Evolutionary conservation across 768 basidiomycete species (phyloP).

Genomic region (Strobilomyces dryophilus): DNA sequence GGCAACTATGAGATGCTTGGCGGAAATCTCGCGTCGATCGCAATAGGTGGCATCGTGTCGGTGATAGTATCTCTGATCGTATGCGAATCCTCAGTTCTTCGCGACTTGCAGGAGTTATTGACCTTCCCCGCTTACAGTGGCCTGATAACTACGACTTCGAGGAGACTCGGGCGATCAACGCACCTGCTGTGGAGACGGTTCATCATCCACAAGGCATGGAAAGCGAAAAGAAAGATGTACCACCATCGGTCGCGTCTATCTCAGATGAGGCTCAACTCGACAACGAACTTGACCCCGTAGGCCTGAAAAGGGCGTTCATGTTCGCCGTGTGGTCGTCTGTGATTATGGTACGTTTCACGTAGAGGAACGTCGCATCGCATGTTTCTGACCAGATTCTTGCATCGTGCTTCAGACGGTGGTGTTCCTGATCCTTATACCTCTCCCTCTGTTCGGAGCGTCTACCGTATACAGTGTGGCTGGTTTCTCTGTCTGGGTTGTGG

Average conservation of each 20-base stretch:
- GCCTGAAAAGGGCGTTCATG: conserved; percentile 67
- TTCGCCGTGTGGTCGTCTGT: conserved; percentile 79
- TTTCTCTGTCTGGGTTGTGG: conserved; percentile 73
- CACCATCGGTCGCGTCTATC: conserved; percentile 33
- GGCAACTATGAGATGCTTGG: conserved; percentile 74
- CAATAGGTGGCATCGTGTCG: conserved; percentile 74
- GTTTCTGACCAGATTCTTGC: background rate
- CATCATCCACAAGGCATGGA: conserved; percentile 24
- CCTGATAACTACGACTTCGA: conserved; percentile 84
- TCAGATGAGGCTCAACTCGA: conserved; percentile 39
- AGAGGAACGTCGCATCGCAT: background rate
- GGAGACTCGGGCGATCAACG: conserved; percentile 74
- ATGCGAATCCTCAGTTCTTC: conserved; percentile 18
- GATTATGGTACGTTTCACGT: conserved; percentile 45
- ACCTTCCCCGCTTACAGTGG: conserved; percentile 39
- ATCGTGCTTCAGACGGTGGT: conserved; percentile 44
- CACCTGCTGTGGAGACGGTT: conserved; percentile 15
- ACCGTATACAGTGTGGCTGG: conserved; percentile 64
- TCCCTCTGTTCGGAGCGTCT: conserved; percentile 82
- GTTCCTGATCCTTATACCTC: conserved; percentile 70
- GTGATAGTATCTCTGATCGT: conserved; percentile 61
- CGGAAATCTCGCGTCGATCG: conserved; percentile 85
- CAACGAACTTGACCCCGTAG: conserved; percentile 59
- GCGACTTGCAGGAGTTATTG: background rate
- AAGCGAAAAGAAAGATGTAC: conserved; percentile 36